A percentile compares a stretch with the other conserved stretches of the same genome.
Conservation (phyloP, 2,329 filamentous ascomycete genomes). For the Diaporthe destruens region DNA sequence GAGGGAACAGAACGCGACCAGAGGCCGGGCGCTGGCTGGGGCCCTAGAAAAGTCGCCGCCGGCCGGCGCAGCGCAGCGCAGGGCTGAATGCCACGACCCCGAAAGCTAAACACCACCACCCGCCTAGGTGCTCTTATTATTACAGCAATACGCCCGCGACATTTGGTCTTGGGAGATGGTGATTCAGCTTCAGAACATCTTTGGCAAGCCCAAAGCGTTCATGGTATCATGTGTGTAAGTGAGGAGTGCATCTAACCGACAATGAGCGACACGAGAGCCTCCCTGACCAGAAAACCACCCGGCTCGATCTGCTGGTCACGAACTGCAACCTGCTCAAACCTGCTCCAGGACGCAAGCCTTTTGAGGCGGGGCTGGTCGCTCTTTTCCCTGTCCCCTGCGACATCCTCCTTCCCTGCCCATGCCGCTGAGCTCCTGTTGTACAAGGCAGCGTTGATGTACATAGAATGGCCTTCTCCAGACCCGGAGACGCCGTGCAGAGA, state of each 20-base stretch:
- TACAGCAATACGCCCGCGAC: background rate
- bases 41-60: constrained; percentile 1
- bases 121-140: no score
- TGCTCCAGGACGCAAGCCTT: constrained; percentile 1
- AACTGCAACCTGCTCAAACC: constrained; percentile 4
- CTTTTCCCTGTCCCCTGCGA: background rate
- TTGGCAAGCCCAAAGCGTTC: constrained; percentile 16
- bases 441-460: constrained; percentile 35
- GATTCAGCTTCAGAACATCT: background rate
- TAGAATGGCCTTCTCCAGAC: background rate
- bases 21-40: background rate
- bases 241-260: constrained; percentile 16
- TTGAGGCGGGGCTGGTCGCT: background rate
- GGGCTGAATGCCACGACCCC: background rate
- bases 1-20: background rate
- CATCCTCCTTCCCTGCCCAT: background rate
- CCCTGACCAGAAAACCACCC: background rate
- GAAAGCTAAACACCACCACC: background rate
- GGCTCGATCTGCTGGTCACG: background rate
- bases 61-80: background rate
- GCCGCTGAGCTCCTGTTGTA: constrained; percentile 26
- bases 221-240: constrained; percentile 27
- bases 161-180: background rate
- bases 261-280: constrained; percentile 1
- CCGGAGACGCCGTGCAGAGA: constrained; percentile 18